Evolutionary conservation across 1,139 yeast species (phyloP).

Genomic region (Wickerhamomyces sp.): DNA sequence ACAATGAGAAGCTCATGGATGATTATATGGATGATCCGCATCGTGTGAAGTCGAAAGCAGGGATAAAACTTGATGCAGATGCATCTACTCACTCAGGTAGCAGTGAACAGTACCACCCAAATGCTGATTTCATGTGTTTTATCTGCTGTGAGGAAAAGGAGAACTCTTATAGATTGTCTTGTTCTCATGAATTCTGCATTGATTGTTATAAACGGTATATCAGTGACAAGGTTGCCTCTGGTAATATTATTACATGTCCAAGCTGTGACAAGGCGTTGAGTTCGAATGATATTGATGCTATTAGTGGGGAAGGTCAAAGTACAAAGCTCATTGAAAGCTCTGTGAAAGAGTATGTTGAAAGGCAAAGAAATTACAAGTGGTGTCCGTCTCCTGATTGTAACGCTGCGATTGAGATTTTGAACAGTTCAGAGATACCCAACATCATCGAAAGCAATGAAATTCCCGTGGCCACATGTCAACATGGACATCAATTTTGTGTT

Average conservation of each 20-base stretch:
- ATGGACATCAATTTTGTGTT: slow-evolving; percentile 74
- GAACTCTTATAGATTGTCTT: slow-evolving; percentile 49
- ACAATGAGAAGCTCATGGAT: slow-evolving; percentile 65
- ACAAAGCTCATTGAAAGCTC: slow-evolving; percentile 30
- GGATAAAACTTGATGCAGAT: slow-evolving; percentile 31
- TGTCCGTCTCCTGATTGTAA: slow-evolving; percentile 89
- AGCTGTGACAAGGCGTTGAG: slow-evolving; percentile 35
- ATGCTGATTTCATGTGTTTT: slow-evolving; percentile 41
- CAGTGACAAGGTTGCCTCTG: slow-evolving; percentile 43
- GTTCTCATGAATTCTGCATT: slow-evolving; percentile 67
- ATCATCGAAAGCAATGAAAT: slow-evolving; percentile 35
- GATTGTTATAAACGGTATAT: slow-evolving; percentile 64
- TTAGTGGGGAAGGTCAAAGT: slow-evolving; percentile 28
- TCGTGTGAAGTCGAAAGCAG: slow-evolving; percentile 42
- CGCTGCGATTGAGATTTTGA: slow-evolving; percentile 47
- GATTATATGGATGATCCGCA: slow-evolving; percentile 53
- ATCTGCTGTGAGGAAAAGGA: slow-evolving; percentile 65
- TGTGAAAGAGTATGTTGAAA: slow-evolving; percentile 48
- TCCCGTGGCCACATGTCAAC: slow-evolving; percentile 66
- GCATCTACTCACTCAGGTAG: not conserved
- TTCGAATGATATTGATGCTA: slow-evolving; percentile 29
- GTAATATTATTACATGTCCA: slow-evolving; percentile 65
- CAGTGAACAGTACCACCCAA: slow-evolving; percentile 21
- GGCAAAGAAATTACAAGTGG: slow-evolving; percentile 51
- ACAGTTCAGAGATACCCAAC: slow-evolving; percentile 26